These are phyloP conservation scores for Fusarium mundagurra DNA, from an alignment of 2,329 filamentous ascomycete genomes.

Conservation along the genomic window DNA sequence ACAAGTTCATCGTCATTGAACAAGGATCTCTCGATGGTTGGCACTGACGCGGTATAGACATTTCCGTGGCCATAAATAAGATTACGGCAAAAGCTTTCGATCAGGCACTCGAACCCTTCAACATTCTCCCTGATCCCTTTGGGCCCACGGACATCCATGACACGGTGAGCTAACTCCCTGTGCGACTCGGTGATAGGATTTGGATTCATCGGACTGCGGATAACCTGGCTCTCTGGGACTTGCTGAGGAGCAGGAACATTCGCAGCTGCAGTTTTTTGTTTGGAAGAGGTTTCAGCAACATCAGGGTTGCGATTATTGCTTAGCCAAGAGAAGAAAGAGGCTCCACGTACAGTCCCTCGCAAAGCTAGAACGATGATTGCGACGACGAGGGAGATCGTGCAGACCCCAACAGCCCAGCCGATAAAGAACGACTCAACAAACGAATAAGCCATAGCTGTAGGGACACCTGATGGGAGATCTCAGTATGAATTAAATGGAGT, in stretches of 20 bases:
- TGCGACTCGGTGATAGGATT: background rate
- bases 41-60: background rate
- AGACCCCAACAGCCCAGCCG: background rate
- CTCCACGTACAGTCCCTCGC: background rate
- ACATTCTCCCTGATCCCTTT: background rate
- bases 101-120: background rate
- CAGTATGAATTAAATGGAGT: background rate
- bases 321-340: background rate
- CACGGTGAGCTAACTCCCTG: background rate
- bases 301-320: fast-evolving
- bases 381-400: background rate
- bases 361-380: background rate
- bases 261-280: fast-evolving
- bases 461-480: background rate
- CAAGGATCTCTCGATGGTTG: background rate
- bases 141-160: background rate
- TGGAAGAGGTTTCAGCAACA: background rate
- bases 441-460: background rate
- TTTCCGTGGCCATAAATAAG: background rate
- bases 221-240: background rate
- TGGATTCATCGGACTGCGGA: background rate
- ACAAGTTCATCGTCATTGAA: background rate
- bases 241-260: background rate
- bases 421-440: background rate
- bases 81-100: background rate